Percentiles rank a stretch among this genome's conserved stretches.
phyloP scores from a whole-genome alignment of 164 flowering plant species.

The Kingdonia uniflora region DNA sequence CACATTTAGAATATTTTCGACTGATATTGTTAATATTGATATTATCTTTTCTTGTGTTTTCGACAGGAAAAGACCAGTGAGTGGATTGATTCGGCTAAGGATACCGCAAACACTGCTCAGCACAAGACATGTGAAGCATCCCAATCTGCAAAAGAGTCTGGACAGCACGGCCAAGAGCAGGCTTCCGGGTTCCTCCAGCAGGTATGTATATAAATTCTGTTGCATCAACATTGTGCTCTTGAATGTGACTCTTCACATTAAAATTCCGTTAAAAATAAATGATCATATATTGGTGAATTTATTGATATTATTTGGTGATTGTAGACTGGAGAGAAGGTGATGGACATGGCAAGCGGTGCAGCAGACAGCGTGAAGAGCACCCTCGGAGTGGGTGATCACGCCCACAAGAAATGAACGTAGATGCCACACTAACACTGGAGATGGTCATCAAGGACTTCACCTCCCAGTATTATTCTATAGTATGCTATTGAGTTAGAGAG shows the following conservation, averaged over 20 bases:
- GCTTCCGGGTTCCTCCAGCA: constrained; percentile 35
- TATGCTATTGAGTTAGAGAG: too few species aligned
- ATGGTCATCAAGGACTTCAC: too few species aligned
- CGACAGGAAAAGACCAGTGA: constrained; percentile 5
- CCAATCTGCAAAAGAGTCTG: constrained; percentile 17
- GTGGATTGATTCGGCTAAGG: constrained; percentile 19
- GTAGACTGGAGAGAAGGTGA: constrained; percentile 35
- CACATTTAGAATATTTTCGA: not conserved
- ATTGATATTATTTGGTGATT: too few species aligned
- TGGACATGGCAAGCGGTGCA: constrained; percentile 35
- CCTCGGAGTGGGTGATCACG: constrained; percentile 23
- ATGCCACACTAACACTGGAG: too few species aligned
- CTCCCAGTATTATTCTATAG: too few species aligned
- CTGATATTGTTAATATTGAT: not conserved
- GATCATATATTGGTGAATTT: too few species aligned
- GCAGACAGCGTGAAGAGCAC: constrained; percentile 32
- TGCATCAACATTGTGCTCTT: too few species aligned
- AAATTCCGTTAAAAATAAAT: too few species aligned
- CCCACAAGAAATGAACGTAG: constrained; percentile 2
- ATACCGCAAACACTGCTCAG: constrained; percentile 21
- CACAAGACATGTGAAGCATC: constrained; percentile 8
- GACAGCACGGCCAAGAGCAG: constrained; percentile 19
- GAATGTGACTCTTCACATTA: too few species aligned
- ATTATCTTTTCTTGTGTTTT: too few species aligned
- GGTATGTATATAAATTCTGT: too few species aligned